phyloP scores from a whole-genome alignment of 192 early-diverging fungal genomes.

The Kappamyces sp. region DNA sequence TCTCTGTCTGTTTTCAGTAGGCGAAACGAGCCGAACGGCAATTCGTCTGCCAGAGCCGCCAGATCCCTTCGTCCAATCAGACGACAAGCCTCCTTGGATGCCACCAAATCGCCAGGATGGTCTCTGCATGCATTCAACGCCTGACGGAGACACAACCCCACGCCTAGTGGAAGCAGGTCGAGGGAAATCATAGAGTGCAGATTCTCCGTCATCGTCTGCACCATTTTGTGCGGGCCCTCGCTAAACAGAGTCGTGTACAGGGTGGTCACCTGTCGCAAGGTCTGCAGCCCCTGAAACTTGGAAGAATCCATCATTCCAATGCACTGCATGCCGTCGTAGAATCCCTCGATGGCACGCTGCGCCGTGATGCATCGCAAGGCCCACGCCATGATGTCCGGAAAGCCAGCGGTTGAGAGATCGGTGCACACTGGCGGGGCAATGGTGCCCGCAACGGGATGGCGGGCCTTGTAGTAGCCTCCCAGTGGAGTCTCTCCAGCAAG shows the following conservation, averaged over 20 bases:
- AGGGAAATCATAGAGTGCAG: constrained; percentile 3
- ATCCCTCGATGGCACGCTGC: too few relatives aligned
- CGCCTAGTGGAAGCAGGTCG: not conserved
- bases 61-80: not conserved
- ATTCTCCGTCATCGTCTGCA: not conserved
- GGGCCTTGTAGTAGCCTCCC: too few relatives aligned
- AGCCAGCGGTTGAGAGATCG: too few relatives aligned
- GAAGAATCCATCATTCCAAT: too few relatives aligned
- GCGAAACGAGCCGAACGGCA: not conserved
- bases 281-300: too few relatives aligned
- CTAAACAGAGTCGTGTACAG: too few relatives aligned
- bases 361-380: not conserved
- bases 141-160: not conserved
- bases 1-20: not conserved
- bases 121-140: not conserved
- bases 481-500: too few relatives aligned
- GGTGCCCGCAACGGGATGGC: too few relatives aligned
- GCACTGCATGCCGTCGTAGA: too few relatives aligned
- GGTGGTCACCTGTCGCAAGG: too few relatives aligned
- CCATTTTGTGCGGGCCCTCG: not conserved
- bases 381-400: too few relatives aligned
- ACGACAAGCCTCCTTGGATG: not conserved
- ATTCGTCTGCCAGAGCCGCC: not conserved
- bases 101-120: not conserved
- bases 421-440: too few relatives aligned